A percentile compares a stretch with the other conserved stretches of the same genome.
Conservation (phyloP, 2,329 filamentous ascomycete genomes). For the Ploettnerulaceae sp. region DNA sequence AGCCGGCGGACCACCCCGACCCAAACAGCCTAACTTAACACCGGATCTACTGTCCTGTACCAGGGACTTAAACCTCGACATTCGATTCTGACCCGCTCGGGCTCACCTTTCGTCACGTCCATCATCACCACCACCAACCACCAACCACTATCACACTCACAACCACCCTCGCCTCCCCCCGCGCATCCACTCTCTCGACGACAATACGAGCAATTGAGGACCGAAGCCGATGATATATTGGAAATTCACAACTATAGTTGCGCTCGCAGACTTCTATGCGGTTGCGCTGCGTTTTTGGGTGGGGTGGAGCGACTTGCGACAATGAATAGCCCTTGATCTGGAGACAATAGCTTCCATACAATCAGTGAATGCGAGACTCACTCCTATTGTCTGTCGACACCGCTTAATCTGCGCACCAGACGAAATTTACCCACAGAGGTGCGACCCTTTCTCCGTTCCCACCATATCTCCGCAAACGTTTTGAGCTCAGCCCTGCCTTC, state of each 20-base stretch:
- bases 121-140: too few relatives aligned
- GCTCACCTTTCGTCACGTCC: too few relatives aligned
- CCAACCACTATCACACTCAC: background rate
- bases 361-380: background rate
- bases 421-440: background rate
- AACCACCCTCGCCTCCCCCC: background rate
- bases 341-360: slow-evolving; percentile 1
- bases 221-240: slow-evolving; percentile 2
- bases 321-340: slow-evolving; percentile 11
- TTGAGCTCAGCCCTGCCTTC: background rate
- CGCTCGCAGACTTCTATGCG: slow-evolving; percentile 4
- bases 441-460: background rate
- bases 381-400: background rate
- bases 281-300: slow-evolving; percentile 8
- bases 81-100: too few relatives aligned
- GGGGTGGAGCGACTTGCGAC: slow-evolving; percentile 9
- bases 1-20: too few relatives aligned
- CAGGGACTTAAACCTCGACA: too few relatives aligned
- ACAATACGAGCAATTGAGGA: too few relatives aligned
- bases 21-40: too few relatives aligned
- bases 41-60: too few relatives aligned
- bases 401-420: background rate
- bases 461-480: background rate
- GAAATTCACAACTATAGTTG: background rate
- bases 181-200: background rate